Conservation (phyloP, 1,284 basidiomycete genomes). For the Fomitopsis schrenkii region DNA sequence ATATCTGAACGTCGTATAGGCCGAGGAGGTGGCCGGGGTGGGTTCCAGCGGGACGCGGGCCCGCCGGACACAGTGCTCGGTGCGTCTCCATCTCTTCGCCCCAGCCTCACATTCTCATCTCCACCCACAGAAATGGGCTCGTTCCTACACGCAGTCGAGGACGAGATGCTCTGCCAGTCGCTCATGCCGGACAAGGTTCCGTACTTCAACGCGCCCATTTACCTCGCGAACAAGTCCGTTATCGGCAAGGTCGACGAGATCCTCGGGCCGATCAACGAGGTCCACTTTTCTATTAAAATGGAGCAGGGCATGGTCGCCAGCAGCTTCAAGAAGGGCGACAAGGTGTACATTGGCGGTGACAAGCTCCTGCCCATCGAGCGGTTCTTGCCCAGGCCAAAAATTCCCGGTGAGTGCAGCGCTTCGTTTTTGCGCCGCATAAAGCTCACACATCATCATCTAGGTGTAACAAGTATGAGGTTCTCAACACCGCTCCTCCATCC, state of each 20-base stretch:
- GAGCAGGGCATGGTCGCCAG: conserved; percentile 92
- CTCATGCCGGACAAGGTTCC: conserved; percentile 88
- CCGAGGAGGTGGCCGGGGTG: conserved; percentile 27
- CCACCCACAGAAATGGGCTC: conserved; percentile 71
- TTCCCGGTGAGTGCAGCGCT: conserved; percentile 42
- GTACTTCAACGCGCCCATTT: conserved; percentile 99
- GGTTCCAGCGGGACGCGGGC: conserved; percentile 69
- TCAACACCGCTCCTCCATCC: neutral
- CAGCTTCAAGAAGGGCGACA: conserved; percentile 97
- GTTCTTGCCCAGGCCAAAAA: conserved; percentile 97
- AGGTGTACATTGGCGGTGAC: conserved; percentile 95
- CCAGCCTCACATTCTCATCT: neutral
- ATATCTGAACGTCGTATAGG: conserved; percentile 9
- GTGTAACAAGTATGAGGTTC: conserved; percentile 41
- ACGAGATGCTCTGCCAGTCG: conserved; percentile 96
- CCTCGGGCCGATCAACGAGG: conserved; percentile 96
- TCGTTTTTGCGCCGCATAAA: neutral
- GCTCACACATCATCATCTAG: conserved; percentile 22
- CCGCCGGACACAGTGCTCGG: conserved; percentile 74
- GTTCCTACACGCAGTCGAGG: conserved; percentile 94
- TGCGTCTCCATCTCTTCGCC: neutral
- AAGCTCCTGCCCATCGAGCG: conserved; percentile 96
- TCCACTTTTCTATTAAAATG: conserved; percentile 99
- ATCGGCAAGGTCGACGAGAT: conserved; percentile 98
- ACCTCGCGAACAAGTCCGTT: conserved; percentile 95